phyloP scores from a whole-genome alignment of 2,329 filamentous ascomycete genomes.

The Pseudogymnoascus sp. region DNA sequence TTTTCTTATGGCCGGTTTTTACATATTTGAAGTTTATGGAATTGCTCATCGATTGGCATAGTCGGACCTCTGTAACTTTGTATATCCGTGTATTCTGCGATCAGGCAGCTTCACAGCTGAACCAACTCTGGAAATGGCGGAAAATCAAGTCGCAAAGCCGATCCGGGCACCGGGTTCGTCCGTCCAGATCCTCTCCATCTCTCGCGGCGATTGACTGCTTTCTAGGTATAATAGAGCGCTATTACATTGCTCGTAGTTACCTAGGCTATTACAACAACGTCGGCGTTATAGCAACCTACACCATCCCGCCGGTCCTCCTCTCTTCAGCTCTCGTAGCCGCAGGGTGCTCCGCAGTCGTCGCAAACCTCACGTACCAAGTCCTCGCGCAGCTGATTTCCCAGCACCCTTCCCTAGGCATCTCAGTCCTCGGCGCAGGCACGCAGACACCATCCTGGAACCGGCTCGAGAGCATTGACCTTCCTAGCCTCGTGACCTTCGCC shows the following conservation, averaged over 20 bases:
- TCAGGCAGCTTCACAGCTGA: not conserved
- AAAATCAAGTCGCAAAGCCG: not conserved
- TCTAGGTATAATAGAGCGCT: slow-evolving; percentile 6
- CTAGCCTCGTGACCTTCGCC: not conserved
- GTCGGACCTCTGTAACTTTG: not conserved
- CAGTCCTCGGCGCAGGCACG: not conserved
- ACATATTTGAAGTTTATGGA: not conserved
- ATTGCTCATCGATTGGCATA: not conserved
- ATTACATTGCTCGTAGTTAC: slow-evolving; percentile 6
- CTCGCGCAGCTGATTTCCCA: not conserved
- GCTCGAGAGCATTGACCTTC: not conserved
- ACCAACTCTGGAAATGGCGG: not conserved
- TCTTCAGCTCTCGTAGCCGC: not conserved
- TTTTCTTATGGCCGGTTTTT: not conserved
- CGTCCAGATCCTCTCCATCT: not conserved
- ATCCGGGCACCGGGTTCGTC: not conserved
- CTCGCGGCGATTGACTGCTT: not conserved
- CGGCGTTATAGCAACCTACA: not conserved
- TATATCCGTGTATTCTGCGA: not conserved
- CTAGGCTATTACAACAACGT: slow-evolving; percentile 1
- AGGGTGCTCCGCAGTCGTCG: not conserved
- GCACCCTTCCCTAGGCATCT: not conserved
- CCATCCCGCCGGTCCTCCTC: not conserved
- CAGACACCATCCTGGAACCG: not conserved
- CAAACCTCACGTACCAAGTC: not conserved